A percentile compares a stretch with the other conserved stretches of the same genome.
Conservation (phyloP, 169 alveolate genomes). For the Plasmodium gaboni region DNA sequence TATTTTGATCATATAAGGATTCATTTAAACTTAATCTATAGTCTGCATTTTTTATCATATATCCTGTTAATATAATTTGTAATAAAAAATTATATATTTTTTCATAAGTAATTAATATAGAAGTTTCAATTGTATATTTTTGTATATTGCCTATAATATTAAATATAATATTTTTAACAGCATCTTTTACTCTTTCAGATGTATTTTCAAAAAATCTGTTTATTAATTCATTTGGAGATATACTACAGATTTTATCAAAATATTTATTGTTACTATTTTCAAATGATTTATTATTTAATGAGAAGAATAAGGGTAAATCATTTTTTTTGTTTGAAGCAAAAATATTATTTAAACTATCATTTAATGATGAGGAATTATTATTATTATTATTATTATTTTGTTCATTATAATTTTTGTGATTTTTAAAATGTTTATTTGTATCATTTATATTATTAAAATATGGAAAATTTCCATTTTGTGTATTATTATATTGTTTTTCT, state of each 20-base stretch:
- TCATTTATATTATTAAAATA: slow-evolving; percentile 8
- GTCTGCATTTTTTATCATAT: slow-evolving; percentile 89
- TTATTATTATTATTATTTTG: slow-evolving; percentile 3
- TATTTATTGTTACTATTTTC: slow-evolving; percentile 75
- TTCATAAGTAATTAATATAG: slow-evolving; percentile 86
- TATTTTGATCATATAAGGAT: slow-evolving; percentile 70
- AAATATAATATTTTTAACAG: slow-evolving; percentile 86
- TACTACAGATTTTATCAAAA: slow-evolving; percentile 73
- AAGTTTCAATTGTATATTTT: slow-evolving; percentile 86
- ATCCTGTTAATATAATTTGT: slow-evolving; percentile 87
- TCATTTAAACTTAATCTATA: slow-evolving; percentile 83
- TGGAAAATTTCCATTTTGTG: background rate
- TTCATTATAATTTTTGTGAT: background rate
- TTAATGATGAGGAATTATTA: slow-evolving; percentile 12
- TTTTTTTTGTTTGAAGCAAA: slow-evolving; percentile 50
- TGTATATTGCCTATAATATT: slow-evolving; percentile 85
- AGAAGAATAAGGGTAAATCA: slow-evolving; percentile 62
- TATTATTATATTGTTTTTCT: background rate
- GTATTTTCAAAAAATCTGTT: slow-evolving; percentile 81
- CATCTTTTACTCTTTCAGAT: slow-evolving; percentile 85
- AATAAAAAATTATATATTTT: slow-evolving; percentile 81
- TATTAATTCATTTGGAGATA: slow-evolving; percentile 83
- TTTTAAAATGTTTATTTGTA: background rate
- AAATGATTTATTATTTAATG: slow-evolving; percentile 41
- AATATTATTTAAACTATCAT: slow-evolving; percentile 44